These are phyloP conservation scores for Sphaceloma murrayae DNA, from an alignment of 2,329 filamentous ascomycete genomes.

Conservation along the genomic window DNA sequence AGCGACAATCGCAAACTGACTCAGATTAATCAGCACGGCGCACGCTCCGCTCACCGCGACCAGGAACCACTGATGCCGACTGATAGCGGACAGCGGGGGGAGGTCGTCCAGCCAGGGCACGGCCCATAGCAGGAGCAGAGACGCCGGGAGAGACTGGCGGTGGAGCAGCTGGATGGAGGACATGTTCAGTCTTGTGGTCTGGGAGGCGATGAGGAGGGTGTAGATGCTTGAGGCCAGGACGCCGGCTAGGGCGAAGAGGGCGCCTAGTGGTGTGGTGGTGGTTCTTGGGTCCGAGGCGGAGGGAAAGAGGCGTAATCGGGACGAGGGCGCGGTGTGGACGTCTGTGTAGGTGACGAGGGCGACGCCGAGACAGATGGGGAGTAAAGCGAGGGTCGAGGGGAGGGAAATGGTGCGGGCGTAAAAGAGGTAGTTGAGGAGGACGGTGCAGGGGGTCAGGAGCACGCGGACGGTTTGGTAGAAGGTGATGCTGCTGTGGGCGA, in stretches of 20 bases:
- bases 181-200: conserved; percentile 56
- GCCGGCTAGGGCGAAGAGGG: conserved; percentile 54
- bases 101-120: conserved; percentile 58
- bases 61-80: conserved; percentile 32
- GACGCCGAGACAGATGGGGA: conserved; percentile 54
- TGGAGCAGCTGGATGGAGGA: conserved; percentile 60
- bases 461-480: conserved; percentile 64
- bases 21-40: conserved; percentile 52
- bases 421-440: conserved; percentile 54
- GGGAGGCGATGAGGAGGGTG: conserved; percentile 59
- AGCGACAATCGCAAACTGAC: conserved; percentile 29
- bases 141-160: conserved; percentile 57
- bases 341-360: conserved; percentile 60
- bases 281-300: conserved; percentile 32
- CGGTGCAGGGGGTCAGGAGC: conserved; percentile 56
- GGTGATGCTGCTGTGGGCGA: conserved; percentile 58
- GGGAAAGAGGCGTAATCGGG: neutral
- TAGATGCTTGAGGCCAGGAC: conserved; percentile 58
- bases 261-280: conserved; percentile 49
- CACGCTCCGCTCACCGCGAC: conserved; percentile 53
- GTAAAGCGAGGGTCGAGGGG: conserved; percentile 45
- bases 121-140: conserved; percentile 53
- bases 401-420: conserved; percentile 49
- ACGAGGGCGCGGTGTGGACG: conserved; percentile 33
- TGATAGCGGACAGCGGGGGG: conserved; percentile 46